phyloP scores from a whole-genome alignment of 768 basidiomycete genomes.

The Suillus luteus region DNA sequence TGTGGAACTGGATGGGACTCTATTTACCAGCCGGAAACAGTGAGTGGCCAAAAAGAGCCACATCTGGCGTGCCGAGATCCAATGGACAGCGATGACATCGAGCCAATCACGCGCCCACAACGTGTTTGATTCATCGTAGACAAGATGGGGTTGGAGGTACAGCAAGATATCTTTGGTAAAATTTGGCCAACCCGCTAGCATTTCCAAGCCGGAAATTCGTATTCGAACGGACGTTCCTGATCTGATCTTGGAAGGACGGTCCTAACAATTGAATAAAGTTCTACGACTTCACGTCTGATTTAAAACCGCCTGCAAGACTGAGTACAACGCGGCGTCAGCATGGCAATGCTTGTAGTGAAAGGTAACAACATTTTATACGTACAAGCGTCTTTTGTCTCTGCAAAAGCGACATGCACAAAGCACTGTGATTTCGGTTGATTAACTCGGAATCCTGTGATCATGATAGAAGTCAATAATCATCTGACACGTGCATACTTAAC shows the following conservation, averaged over 20 bases:
- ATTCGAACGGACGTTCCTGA: constrained; percentile 6
- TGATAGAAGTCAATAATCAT: constrained; percentile 1
- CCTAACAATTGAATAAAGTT: constrained; percentile 3
- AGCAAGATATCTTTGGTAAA: constrained; percentile 34
- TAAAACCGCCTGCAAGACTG: constrained; percentile 1
- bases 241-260: constrained; percentile 5
- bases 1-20: constrained; percentile 16
- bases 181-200: constrained; percentile 12
- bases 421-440: background rate
- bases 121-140: constrained; percentile 28
- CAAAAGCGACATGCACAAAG: background rate
- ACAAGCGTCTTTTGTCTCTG: constrained; percentile 8
- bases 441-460: constrained; percentile 1
- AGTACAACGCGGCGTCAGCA: constrained; percentile 8
- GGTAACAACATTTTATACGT: constrained; percentile 8
- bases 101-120: constrained; percentile 36
- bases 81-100: constrained; percentile 28
- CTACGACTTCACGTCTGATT: background rate
- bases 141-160: constrained; percentile 12
- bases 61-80: constrained; percentile 33
- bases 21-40: constrained; percentile 33
- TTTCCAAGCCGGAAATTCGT: constrained; percentile 3
- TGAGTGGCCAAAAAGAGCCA: constrained; percentile 37
- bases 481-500: constrained; percentile 1
- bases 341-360: constrained; percentile 5